Evolutionary conservation across 73 alveolate species (phyloP), one percentile per base, ranked within the genome.

Genomic region (Tetrahymena thermophila): DNA sequence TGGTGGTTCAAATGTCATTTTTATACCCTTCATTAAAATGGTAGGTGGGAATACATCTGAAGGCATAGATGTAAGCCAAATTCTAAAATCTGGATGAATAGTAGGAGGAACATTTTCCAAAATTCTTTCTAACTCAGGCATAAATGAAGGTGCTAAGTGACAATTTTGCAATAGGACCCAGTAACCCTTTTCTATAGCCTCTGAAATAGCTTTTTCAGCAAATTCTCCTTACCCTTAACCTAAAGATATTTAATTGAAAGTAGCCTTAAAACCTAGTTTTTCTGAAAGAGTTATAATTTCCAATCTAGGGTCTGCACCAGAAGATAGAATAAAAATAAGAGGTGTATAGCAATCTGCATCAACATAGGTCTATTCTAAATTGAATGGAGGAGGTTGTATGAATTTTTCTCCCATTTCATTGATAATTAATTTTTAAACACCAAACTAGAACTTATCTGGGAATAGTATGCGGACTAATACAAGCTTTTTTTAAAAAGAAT

Each of bases 271-370:
- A 35, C 96, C 98, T 85, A 96, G 97, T 93, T 97, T 97, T 85
- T 96, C 97, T 16, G 99, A 98, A 34, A 98, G 97, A 95, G 98
- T 99, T 95, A 96, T 95, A 28, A 99, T 97, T 94, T 98, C 99
- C 16, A 96, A 96, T 96, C 98, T 97, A 38, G 99, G 99, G 97
- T 99, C 99, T 19, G 99, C 99, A 35, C 99, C 99, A 83, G 99
- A 99, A 37, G 99, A 97, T 21, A 99, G 97, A 55, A 99, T 98
- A 94, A 99, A 98, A 57, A 99, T 97, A 34, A 99, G 97, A 1
- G 99, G 99, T 8, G 98, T 96, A 94, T 97, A 97, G 94, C 98
- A 95, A 58, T 97, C 96, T 84, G 99, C 97, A 85, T 98, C 99
- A 93, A 96, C 97, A 96, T 96, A 99, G 15, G 99, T 98, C 55